A percentile compares a stretch with the other conserved stretches of the same genome.
Evolutionary conservation across 75 land plant genomes (phyloP).

Genomic region (Adiantum capillusveneris): DNA sequence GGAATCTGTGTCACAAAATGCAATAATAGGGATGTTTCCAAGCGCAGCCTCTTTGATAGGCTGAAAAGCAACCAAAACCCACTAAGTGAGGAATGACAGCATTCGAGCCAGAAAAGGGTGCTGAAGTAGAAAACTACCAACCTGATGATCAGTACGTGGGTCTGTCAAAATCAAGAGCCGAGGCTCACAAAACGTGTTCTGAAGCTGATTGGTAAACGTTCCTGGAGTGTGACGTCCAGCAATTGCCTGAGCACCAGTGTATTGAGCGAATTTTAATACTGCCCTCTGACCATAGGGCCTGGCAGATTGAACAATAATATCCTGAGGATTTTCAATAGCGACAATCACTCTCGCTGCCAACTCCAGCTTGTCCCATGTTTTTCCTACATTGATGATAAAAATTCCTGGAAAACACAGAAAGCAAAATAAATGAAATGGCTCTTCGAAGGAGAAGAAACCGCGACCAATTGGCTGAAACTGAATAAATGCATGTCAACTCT

Average conservation of each 20-base stretch:
- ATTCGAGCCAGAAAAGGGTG: neutral
- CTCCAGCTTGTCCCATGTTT: conserved; percentile 76
- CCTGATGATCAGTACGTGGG: conserved; percentile 83
- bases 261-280: conserved; percentile 79
- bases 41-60: conserved; percentile 75
- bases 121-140: conserved; percentile 1
- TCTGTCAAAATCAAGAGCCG: conserved; percentile 83
- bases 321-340: conserved; percentile 84
- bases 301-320: conserved; percentile 89
- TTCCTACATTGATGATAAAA: conserved; percentile 69
- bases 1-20: conserved; percentile 90
- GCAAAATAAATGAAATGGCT: no score
- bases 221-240: conserved; percentile 86
- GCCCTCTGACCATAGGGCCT: conserved; percentile 88
- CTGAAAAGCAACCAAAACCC: conserved; percentile 19
- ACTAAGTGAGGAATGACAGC: neutral
- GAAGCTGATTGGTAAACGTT: conserved; percentile 83
- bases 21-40: conserved; percentile 80
- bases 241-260: conserved; percentile 77
- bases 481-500: no score
- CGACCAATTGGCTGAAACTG: no score
- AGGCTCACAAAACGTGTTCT: conserved; percentile 81
- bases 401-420: conserved; percentile 51
- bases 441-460: no score
- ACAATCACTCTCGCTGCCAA: conserved; percentile 68